Percentiles rank a stretch among this genome's conserved stretches.
Evolutionary conservation across 805 yeast species (phyloP).

Genomic region (Blastobotrys attinorum): DNA sequence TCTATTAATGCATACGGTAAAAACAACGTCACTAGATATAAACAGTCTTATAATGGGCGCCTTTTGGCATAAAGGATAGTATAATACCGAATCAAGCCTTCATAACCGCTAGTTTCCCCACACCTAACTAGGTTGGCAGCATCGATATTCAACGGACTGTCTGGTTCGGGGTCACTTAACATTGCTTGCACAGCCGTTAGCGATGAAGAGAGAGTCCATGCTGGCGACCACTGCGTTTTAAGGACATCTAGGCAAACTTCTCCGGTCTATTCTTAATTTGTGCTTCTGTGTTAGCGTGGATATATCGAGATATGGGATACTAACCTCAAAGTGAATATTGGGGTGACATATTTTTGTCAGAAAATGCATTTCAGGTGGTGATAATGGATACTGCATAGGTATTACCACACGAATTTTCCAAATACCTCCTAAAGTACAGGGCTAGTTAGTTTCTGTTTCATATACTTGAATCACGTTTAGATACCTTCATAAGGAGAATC

Average conservation of each 20-base stretch:
- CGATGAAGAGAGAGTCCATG: conserved; percentile 33
- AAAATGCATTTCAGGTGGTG: conserved; percentile 43
- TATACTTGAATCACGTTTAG: too few species aligned
- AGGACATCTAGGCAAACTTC: conserved; percentile 33
- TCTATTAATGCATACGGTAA: too few species aligned
- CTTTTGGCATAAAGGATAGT: conserved; percentile 18
- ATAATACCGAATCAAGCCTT: conserved; percentile 24
- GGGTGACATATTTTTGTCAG: conserved; percentile 30
- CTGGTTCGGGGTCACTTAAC: conserved; percentile 32
- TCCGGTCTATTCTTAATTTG: conserved; percentile 27
- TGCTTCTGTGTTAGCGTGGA: background rate
- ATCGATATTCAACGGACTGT: conserved; percentile 33
- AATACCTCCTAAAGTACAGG: too few species aligned
- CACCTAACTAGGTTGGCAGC: conserved; percentile 31
- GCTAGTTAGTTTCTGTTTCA: too few species aligned
- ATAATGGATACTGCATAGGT: conserved; percentile 37
- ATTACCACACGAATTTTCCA: conserved; percentile 40
- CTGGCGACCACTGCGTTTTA: conserved; percentile 32
- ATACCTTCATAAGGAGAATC: conserved; percentile 38
- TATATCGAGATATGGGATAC: background rate
- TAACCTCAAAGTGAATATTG: conserved; percentile 28
- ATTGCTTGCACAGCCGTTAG: conserved; percentile 31
- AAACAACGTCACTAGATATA: too few species aligned
- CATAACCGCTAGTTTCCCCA: conserved; percentile 24
- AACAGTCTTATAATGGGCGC: background rate